phyloP scores from a whole-genome alignment of 2,329 filamentous ascomycete species.

The Dothidotthia symphoricarpi region DNA sequence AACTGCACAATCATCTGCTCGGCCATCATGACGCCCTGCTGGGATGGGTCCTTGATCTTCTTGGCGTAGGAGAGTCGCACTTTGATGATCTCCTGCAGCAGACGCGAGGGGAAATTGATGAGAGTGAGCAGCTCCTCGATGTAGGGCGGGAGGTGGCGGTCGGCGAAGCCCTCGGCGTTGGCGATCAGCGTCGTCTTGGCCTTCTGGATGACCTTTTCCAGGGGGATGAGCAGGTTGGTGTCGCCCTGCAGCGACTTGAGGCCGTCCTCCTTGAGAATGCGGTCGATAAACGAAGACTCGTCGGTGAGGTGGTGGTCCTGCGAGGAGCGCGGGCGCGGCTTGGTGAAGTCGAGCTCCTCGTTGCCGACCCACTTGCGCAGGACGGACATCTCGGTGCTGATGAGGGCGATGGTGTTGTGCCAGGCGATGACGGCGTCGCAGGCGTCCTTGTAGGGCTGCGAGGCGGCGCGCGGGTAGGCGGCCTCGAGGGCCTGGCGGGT shows the following conservation, averaged over 20 bases:
- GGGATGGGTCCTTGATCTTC: constrained; percentile 91
- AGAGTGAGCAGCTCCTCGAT: constrained; percentile 94
- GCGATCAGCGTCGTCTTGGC: constrained; percentile 87
- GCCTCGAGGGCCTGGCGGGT: constrained; percentile 71
- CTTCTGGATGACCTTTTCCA: constrained; percentile 85
- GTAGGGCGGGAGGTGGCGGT: constrained; percentile 89
- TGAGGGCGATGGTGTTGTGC: constrained; percentile 95
- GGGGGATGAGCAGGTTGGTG: constrained; percentile 75
- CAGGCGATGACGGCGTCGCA: constrained; percentile 89
- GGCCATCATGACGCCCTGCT: constrained; percentile 89
- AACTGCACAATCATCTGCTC: constrained; percentile 98
- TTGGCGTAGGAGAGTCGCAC: constrained; percentile 87
- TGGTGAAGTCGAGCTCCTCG: constrained; percentile 85
- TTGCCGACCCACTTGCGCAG: constrained; percentile 97
- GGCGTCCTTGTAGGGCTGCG: constrained; percentile 73
- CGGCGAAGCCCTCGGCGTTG: constrained; percentile 80
- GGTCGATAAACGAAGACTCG: constrained; percentile 89
- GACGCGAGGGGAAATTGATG: constrained; percentile 93
- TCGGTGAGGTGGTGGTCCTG: constrained; percentile 74
- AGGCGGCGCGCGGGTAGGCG: constrained; percentile 74
- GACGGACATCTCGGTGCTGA: constrained; percentile 90
- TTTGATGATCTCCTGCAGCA: constrained; percentile 95
- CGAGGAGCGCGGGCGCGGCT: constrained; percentile 67
- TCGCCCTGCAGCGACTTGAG: constrained; percentile 87
- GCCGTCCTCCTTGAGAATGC: constrained; percentile 92